phyloP scores from a whole-genome alignment of 1,139 yeast species.

The Geotrichum macrosporum region DNA sequence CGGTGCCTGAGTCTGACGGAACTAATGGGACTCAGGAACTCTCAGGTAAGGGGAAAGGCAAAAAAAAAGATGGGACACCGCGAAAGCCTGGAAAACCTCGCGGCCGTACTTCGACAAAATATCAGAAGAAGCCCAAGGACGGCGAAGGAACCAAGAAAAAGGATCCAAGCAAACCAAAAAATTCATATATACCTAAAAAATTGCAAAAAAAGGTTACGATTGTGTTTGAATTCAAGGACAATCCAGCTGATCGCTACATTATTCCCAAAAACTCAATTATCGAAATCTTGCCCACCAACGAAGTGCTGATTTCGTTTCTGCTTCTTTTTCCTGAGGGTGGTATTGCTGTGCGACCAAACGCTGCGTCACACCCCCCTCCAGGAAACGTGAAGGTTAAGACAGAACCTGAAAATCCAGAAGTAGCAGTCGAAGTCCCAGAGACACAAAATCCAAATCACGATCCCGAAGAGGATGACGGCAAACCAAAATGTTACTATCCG shows the following conservation, averaged over 20 bases:
- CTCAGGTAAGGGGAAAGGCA: constrained; percentile 25
- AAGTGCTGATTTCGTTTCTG: constrained; percentile 60
- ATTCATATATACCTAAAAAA: constrained; percentile 29
- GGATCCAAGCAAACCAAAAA: constrained; percentile 23
- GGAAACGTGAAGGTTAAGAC: constrained; percentile 24
- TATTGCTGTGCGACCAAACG: constrained; percentile 8
- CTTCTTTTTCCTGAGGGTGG: constrained; percentile 40
- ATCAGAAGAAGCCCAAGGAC: constrained; percentile 9
- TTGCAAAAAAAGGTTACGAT: constrained; percentile 60
- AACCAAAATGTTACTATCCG: constrained; percentile 45
- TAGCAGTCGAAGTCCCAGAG: no score
- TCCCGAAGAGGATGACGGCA: constrained; percentile 11
- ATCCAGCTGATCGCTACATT: constrained; percentile 65
- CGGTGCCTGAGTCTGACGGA: constrained; percentile 19
- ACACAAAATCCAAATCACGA: constrained; percentile 24
- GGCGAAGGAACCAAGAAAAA: constrained; percentile 19
- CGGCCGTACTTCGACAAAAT: constrained; percentile 24
- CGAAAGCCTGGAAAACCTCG: constrained; percentile 33
- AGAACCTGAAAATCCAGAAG: constrained; percentile 30
- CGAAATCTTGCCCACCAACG: constrained; percentile 53
- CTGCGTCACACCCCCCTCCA: constrained; percentile 14
- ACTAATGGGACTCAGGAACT: constrained; percentile 28
- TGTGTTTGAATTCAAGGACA: constrained; percentile 80
- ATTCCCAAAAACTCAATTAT: constrained; percentile 73
- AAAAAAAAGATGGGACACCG: constrained; percentile 21